Conservation (phyloP, 2,329 filamentous ascomycete species). For the Trichoderma lentiforme region DNA sequence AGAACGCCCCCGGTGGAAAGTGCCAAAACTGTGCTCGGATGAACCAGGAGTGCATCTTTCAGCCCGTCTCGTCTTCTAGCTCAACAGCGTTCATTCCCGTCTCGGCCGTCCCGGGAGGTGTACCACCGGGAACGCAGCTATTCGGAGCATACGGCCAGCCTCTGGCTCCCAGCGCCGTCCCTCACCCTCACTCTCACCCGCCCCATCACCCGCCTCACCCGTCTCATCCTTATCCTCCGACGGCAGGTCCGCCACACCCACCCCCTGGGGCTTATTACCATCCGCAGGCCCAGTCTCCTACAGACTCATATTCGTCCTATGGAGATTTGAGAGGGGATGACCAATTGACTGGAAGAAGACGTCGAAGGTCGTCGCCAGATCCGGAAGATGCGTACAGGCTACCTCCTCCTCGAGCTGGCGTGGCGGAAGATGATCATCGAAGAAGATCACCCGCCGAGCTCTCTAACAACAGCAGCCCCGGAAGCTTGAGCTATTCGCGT, state of each 20-base stretch:
- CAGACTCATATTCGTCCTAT: conserved; percentile 41
- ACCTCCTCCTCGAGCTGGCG: conserved; percentile 41
- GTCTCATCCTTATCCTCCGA: conserved; percentile 24
- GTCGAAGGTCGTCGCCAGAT: conserved; percentile 39
- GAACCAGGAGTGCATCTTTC: conserved; percentile 60
- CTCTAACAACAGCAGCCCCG: conserved; percentile 47
- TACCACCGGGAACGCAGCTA: conserved; percentile 54
- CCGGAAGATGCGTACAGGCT: conserved; percentile 42
- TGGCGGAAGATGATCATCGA: conserved; percentile 47
- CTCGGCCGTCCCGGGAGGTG: conserved; percentile 55
- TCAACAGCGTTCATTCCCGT: conserved; percentile 59
- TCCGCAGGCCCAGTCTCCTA: conserved; percentile 41
- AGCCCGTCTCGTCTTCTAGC: conserved; percentile 55
- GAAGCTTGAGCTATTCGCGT: conserved; percentile 38
- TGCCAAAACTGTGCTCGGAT: conserved; percentile 61
- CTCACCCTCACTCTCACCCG: conserved; percentile 17
- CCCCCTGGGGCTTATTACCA: conserved; percentile 41
- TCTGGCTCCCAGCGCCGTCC: conserved; percentile 37
- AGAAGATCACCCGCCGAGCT: conserved; percentile 51
- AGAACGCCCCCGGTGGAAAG: conserved; percentile 56
- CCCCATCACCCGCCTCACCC: conserved; percentile 7
- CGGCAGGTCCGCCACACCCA: conserved; percentile 23
- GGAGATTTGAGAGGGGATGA: conserved; percentile 35
- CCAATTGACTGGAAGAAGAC: conserved; percentile 32
- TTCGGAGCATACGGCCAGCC: conserved; percentile 59